Conservation (phyloP, 495 filamentous ascomycete genomes). For the Opeltia flavorubescens region DNA sequence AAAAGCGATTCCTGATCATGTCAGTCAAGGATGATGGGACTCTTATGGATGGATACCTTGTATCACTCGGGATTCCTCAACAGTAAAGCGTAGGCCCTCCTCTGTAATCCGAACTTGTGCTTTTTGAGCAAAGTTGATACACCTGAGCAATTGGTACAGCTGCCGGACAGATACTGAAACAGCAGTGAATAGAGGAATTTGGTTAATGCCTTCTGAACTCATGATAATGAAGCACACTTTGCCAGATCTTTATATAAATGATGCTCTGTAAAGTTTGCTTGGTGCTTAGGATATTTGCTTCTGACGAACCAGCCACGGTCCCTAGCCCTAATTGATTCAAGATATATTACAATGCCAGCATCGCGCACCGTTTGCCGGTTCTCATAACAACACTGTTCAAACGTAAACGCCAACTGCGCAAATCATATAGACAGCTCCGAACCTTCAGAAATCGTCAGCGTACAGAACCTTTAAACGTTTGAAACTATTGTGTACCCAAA, state of each 20-base stretch:
- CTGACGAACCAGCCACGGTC: no score
- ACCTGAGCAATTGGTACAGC: constrained; percentile 78
- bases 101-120: constrained; percentile 71
- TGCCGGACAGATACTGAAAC: constrained; percentile 78
- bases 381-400: constrained; percentile 34
- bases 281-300: no score
- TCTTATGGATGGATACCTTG: constrained; percentile 40
- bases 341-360: constrained; percentile 9
- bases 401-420: constrained; percentile 98
- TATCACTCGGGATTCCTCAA: constrained; percentile 71
- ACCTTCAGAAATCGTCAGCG: constrained; percentile 33
- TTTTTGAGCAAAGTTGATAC: constrained; percentile 67
- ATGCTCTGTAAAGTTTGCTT: no score
- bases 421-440: constrained; percentile 95
- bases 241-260: neutral
- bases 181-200: constrained; percentile 56
- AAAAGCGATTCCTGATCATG: constrained; percentile 54
- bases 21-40: constrained; percentile 2
- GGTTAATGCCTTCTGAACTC: constrained; percentile 5
- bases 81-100: constrained; percentile 73
- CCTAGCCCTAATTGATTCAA: constrained; percentile 9
- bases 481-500: constrained; percentile 53
- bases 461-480: constrained; percentile 8
- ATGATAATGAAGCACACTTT: no score
- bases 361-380: no score